phyloP scores from a whole-genome alignment of 208 protist genomes.

The Acanthamoeba lenticulata region DNA sequence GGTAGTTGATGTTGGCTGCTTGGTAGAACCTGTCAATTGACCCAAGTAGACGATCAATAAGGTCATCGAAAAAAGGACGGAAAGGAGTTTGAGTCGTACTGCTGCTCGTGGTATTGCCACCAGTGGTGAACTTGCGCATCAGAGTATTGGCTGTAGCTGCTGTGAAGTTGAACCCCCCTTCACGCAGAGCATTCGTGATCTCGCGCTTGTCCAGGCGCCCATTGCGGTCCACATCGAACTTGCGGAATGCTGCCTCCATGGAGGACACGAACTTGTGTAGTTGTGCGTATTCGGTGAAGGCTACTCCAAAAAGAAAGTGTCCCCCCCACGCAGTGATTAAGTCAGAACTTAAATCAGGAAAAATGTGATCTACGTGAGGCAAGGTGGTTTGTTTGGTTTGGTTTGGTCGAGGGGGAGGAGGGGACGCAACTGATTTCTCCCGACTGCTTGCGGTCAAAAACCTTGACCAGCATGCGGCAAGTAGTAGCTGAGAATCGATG shows the following conservation, averaged over 20 bases:
- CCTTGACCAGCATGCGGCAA: slow-evolving; percentile 35
- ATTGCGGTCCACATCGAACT: slow-evolving; percentile 16
- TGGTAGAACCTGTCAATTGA: background rate
- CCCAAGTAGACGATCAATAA: background rate
- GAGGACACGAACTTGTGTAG: slow-evolving; percentile 58
- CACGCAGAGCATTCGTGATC: background rate
- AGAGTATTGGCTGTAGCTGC: slow-evolving; percentile 32
- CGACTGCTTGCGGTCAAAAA: slow-evolving; percentile 38
- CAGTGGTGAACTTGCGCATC: slow-evolving; percentile 36
- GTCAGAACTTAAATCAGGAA: background rate
- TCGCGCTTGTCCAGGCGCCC: slow-evolving; percentile 2
- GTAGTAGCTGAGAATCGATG: background rate
- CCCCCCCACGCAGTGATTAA: background rate
- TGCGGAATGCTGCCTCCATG: slow-evolving; percentile 32
- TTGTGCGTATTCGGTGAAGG: slow-evolving; percentile 36
- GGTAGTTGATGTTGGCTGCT: background rate
- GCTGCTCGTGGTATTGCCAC: background rate
- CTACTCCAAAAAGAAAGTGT: background rate
- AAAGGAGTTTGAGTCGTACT: background rate
- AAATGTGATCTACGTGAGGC: background rate
- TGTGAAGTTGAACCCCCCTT: slow-evolving; percentile 60
- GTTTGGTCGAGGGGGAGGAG: background rate
- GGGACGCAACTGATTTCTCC: slow-evolving; percentile 5
- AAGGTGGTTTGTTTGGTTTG: background rate
- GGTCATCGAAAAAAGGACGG: background rate